Conservation (phyloP, 441 rosid genomes). For the Daphne laureola region DNA sequence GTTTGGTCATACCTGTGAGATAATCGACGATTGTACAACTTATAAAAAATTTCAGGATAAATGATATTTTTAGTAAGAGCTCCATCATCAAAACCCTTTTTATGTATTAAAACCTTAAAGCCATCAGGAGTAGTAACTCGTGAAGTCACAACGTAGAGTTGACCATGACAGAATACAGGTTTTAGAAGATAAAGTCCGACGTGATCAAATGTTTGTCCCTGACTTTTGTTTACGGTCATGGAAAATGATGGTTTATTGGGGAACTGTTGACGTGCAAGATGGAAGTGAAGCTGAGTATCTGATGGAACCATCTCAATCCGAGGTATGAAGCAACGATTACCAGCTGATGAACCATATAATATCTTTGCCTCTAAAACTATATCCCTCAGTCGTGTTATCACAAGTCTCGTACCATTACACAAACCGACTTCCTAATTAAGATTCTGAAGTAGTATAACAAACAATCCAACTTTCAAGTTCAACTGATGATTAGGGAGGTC, state of each 20-base stretch:
- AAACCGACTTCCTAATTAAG: background rate
- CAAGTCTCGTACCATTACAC: background rate
- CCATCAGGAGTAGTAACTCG: background rate
- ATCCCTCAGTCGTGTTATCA: background rate
- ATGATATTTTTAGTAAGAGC: no score
- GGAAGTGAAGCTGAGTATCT: no score
- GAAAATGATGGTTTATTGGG: no score
- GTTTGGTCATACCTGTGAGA: no score
- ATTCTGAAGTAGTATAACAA: background rate
- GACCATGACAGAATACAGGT: slow-evolving; percentile 3
- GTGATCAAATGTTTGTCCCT: background rate
- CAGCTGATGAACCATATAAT: no score
- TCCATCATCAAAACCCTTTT: no score
- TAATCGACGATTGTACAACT: no score
- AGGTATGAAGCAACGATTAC: no score
- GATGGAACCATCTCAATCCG: no score
- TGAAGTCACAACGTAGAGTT: background rate
- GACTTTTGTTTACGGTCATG: no score
- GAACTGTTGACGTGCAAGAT: no score
- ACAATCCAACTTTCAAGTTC: background rate
- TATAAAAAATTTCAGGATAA: no score
- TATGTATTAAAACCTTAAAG: background rate
- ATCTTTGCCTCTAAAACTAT: background rate
- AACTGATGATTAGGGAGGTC: background rate
- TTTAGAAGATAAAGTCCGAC: background rate